These are phyloP conservation scores for Monosporascus ibericus DNA, from an alignment of 2,329 filamentous ascomycete genomes.

Conservation along the genomic window DNA sequence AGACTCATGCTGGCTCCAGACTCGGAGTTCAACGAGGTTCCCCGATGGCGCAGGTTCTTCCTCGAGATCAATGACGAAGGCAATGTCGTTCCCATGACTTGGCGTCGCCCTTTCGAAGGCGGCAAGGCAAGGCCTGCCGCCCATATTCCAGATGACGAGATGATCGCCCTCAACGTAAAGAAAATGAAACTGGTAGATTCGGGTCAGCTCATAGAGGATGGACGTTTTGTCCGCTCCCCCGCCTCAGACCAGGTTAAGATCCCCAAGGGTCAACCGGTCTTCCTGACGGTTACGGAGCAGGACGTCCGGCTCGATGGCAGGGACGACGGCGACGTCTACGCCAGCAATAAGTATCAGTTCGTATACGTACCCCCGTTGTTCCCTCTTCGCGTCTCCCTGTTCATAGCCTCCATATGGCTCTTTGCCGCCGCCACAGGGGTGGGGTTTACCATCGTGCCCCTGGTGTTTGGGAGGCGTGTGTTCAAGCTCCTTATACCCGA, in stretches of 20 bases:
- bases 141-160: conserved; percentile 29
- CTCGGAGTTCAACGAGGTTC: conserved; percentile 25
- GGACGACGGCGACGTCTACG: conserved; percentile 42
- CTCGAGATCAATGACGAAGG: conserved; percentile 37
- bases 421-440: conserved; percentile 88
- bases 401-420: conserved; percentile 86
- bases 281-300: conserved; percentile 66
- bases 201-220: conserved; percentile 58
- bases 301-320: conserved; percentile 60
- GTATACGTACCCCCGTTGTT: conserved; percentile 86
- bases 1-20: conserved; percentile 41
- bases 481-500: conserved; percentile 67
- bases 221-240: conserved; percentile 83
- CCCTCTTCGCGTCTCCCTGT: conserved; percentile 69
- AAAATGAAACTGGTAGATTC: conserved; percentile 42
- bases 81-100: conserved; percentile 49
- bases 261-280: conserved; percentile 75
- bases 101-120: conserved; percentile 49
- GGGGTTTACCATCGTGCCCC: conserved; percentile 75
- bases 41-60: conserved; percentile 37
- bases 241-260: conserved; percentile 94
- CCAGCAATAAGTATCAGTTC: conserved; percentile 57
- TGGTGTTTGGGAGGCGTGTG: conserved; percentile 76
- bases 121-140: conserved; percentile 38
- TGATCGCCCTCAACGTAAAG: conserved; percentile 28